Conservation (phyloP, 306 rosid genomes). For the Echinosophora koreensis region DNA sequence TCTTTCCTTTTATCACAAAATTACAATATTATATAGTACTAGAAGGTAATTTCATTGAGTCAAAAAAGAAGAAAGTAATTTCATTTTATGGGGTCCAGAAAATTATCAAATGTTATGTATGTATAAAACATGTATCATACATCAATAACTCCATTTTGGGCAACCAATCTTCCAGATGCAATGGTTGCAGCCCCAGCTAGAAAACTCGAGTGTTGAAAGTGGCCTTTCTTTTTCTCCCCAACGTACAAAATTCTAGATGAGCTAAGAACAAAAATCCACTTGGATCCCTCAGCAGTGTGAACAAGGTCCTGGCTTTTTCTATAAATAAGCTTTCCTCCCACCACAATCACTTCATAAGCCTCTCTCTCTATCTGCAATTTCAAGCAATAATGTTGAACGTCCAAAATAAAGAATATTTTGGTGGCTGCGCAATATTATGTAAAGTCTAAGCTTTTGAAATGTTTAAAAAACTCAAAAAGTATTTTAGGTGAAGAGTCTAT, state of each 20-base stretch:
- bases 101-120: neutral
- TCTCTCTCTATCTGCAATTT: constrained; percentile 75
- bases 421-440: constrained; percentile 32
- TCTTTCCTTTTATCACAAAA: neutral
- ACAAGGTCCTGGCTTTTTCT: constrained; percentile 57
- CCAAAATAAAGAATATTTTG: constrained; percentile 7
- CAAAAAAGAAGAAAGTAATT: too few species aligned
- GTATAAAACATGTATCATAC: constrained; percentile 51
- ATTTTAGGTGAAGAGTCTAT: neutral
- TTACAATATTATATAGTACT: neutral
- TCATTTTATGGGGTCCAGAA: neutral
- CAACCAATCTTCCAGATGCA: constrained; percentile 83
- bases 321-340: constrained; percentile 66
- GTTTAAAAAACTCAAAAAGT: constrained; percentile 1
- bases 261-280: constrained; percentile 95
- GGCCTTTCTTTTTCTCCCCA: constrained; percentile 81
- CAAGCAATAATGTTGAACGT: constrained; percentile 33
- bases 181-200: constrained; percentile 86
- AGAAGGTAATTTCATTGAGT: constrained; percentile 3
- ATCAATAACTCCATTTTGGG: constrained; percentile 68
- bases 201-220: constrained; percentile 90
- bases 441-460: constrained; percentile 42
- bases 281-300: constrained; percentile 66
- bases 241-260: constrained; percentile 69
- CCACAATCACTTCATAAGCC: constrained; percentile 67